Evolutionary conservation across 306 rosid species (phyloP).

Genomic region (Prunus armeniaca): DNA sequence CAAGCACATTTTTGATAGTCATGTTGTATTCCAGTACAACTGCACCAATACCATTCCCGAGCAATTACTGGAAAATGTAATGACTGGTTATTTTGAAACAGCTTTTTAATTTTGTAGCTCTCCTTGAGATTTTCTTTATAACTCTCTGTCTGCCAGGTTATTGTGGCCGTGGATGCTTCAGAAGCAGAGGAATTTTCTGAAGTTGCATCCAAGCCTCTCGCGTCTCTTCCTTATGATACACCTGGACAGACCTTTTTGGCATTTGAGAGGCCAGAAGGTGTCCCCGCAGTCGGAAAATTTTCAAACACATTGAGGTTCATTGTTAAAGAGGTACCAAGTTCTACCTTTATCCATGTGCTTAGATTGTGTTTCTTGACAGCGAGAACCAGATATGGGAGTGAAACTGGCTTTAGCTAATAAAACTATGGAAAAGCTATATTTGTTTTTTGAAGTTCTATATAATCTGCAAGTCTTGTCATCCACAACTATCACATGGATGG

Average conservation of each 20-base stretch:
- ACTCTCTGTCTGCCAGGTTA: conserved; percentile 49
- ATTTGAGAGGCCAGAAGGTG: conserved; percentile 86
- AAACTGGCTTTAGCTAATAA: not conserved
- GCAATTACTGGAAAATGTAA: conserved; percentile 90
- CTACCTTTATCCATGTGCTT: not conserved
- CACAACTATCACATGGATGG: not conserved
- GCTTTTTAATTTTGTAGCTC: conserved; percentile 8
- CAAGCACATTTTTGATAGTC: conserved; percentile 84
- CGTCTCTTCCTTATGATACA: conserved; percentile 91
- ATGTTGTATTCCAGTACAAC: conserved; percentile 94
- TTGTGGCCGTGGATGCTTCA: conserved; percentile 78
- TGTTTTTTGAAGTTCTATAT: not conserved
- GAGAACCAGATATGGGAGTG: not conserved
- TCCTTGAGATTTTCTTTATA: conserved; percentile 18
- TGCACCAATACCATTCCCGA: conserved; percentile 96
- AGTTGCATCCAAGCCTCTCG: conserved; percentile 71
- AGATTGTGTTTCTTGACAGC: not conserved
- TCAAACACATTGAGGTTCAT: conserved; percentile 72
- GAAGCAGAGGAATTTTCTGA: conserved; percentile 90
- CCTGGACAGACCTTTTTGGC: conserved; percentile 91
- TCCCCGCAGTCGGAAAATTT: conserved; percentile 74
- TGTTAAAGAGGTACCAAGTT: conserved; percentile 75
- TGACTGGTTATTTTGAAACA: conserved; percentile 5
- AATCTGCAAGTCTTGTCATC: not conserved
- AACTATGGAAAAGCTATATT: not conserved